These are phyloP conservation scores for Paecilomyces sp. DNA, from an alignment of 2,329 filamentous ascomycete genomes.

Conservation along the genomic window DNA sequence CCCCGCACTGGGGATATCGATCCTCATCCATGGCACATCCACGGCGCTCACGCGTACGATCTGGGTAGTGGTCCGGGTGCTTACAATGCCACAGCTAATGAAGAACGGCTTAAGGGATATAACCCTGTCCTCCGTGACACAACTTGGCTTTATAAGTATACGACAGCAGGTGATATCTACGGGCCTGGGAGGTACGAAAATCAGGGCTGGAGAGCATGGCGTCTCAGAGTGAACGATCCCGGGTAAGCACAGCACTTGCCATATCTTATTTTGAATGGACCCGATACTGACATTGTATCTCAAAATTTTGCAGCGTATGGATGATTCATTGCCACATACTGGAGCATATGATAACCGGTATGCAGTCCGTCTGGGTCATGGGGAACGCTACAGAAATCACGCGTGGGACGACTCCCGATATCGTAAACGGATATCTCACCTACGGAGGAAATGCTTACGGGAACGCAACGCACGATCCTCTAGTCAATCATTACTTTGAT, in stretches of 20 bases:
- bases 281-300: not conserved
- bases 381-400: slow-evolving; percentile 36
- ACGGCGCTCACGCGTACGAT: slow-evolving; percentile 41
- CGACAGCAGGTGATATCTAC: slow-evolving; percentile 32
- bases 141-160: slow-evolving; percentile 53
- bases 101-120: slow-evolving; percentile 30
- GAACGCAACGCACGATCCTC: slow-evolving; percentile 14
- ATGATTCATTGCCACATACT: slow-evolving; percentile 46
- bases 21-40: slow-evolving; percentile 41
- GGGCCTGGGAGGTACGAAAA: slow-evolving; percentile 20
- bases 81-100: slow-evolving; percentile 38
- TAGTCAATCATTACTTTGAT: slow-evolving; percentile 5
- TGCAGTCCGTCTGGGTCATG: slow-evolving; percentile 42
- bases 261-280: not conserved
- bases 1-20: slow-evolving; percentile 21
- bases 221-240: slow-evolving; percentile 45
- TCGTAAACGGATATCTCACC: slow-evolving; percentile 36
- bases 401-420: slow-evolving; percentile 19
- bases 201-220: slow-evolving; percentile 53
- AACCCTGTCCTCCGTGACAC: slow-evolving; percentile 39
- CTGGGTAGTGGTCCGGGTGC: slow-evolving; percentile 40
- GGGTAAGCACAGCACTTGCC: slow-evolving; percentile 22
- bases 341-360: slow-evolving; percentile 43
- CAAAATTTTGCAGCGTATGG: slow-evolving; percentile 25
- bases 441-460: slow-evolving; percentile 41